Evolutionary conservation across 202 grass and related monocot genomes (phyloP).

Genomic region (Zoysia matrella): DNA sequence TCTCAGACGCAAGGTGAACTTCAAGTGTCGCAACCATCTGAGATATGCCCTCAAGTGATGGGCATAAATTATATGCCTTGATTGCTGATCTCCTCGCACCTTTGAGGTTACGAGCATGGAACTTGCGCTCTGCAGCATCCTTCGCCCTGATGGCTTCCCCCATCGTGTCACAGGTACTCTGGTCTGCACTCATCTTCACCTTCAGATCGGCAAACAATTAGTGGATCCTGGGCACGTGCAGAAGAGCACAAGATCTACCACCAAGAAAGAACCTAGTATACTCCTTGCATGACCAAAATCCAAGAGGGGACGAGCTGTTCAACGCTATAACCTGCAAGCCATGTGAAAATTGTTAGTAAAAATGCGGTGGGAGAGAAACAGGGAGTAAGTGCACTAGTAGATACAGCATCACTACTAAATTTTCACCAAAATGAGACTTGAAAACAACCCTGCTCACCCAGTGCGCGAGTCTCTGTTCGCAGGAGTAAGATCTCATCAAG

Average conservation of each 20-base stretch:
- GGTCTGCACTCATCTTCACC: slow-evolving; percentile 53
- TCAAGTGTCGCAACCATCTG: slow-evolving; percentile 91
- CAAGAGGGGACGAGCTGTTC: background rate
- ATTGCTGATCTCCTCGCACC: slow-evolving; percentile 74
- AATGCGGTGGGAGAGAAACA: background rate
- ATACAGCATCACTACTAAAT: background rate
- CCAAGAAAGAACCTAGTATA: background rate
- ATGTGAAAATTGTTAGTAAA: slow-evolving; percentile 35
- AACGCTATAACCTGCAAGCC: background rate
- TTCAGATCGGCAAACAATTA: slow-evolving; percentile 53
- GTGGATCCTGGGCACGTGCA: slow-evolving; percentile 30
- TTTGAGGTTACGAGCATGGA: slow-evolving; percentile 59
- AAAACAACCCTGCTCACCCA: background rate
- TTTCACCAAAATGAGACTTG: slow-evolving; percentile 1
- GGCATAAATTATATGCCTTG: slow-evolving; percentile 78
- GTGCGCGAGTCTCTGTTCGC: background rate
- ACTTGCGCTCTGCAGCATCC: slow-evolving; percentile 70
- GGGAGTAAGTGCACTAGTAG: background rate
- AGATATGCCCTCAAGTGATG: slow-evolving; percentile 79
- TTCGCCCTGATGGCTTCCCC: slow-evolving; percentile 70
- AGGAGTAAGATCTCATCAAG: background rate
- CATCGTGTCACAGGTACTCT: slow-evolving; percentile 43
- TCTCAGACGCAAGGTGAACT: slow-evolving; percentile 83
- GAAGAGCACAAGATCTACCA: slow-evolving; percentile 24
- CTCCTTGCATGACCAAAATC: background rate